phyloP scores from a whole-genome alignment of 2,329 filamentous ascomycete genomes.

The Cercospora sp. region DNA sequence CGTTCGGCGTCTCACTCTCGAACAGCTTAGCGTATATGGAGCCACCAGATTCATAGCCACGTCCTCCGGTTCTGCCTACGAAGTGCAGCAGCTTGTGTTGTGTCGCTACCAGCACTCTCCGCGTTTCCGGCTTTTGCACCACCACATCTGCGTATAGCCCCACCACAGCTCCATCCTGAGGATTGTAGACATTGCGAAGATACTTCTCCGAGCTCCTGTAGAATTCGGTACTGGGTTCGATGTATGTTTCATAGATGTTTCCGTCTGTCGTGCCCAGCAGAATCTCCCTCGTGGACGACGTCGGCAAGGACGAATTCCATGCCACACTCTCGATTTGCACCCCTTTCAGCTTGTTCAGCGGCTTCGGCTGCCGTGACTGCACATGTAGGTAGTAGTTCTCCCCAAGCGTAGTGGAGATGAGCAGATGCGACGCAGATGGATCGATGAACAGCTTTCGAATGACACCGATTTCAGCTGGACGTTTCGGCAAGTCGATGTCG shows the following conservation, averaged over 20 bases:
- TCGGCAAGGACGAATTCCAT: constrained; percentile 92
- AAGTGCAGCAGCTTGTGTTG: constrained; percentile 77
- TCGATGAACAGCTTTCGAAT: constrained; percentile 97
- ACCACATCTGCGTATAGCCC: constrained; percentile 82
- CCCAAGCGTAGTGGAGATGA: constrained; percentile 85
- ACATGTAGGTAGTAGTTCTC: constrained; percentile 99
- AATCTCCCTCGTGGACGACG: constrained; percentile 91
- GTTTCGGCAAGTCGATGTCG: constrained; percentile 96
- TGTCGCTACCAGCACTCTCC: constrained; percentile 78
- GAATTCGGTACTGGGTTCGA: constrained; percentile 92
- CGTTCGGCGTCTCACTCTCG: constrained; percentile 76
- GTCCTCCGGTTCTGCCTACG: constrained; percentile 71
- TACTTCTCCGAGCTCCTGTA: constrained; percentile 95
- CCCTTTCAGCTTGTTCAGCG: constrained; percentile 77
- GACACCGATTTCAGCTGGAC: constrained; percentile 82
- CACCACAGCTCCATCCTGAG: constrained; percentile 78
- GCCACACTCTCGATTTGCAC: constrained; percentile 86
- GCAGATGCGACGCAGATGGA: constrained; percentile 89
- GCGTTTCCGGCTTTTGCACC: constrained; percentile 65
- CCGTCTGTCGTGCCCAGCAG: constrained; percentile 89
- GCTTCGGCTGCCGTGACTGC: constrained; percentile 83
- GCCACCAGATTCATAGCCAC: constrained; percentile 67
- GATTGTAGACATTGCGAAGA: constrained; percentile 77
- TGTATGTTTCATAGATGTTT: constrained; percentile 90
- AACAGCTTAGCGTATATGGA: constrained; percentile 87